Percentiles rank a stretch among this genome's conserved stretches.
phyloP scores from a whole-genome alignment of 1,284 basidiomycete species.

The Rhodotorula glutinis region DNA sequence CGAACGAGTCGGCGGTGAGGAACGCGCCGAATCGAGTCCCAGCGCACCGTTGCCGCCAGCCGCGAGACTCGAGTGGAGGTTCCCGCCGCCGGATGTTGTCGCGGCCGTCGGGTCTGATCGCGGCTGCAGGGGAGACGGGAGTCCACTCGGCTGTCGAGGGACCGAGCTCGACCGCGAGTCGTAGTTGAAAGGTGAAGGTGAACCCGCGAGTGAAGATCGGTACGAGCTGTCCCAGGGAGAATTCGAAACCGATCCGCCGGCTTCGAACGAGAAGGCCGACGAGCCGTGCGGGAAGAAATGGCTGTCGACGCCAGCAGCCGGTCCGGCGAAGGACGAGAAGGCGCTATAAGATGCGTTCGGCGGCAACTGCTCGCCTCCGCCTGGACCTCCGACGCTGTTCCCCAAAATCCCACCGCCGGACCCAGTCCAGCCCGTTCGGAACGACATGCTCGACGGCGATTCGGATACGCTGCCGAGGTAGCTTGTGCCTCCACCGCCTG shows the following conservation, averaged over 20 bases:
- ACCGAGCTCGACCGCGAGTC: neutral
- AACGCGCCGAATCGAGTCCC: neutral
- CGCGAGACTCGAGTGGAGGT: neutral
- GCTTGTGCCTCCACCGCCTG: neutral
- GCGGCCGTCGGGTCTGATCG: neutral
- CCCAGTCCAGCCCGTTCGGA: neutral
- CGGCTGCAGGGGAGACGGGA: slow-evolving; percentile 1
- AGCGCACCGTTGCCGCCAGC: neutral
- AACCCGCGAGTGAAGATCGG: slow-evolving; percentile 10
- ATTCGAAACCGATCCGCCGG: neutral
- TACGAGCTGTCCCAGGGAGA: slow-evolving; percentile 19
- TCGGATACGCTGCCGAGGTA: neutral
- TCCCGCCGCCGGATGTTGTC: neutral
- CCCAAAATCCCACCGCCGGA: neutral
- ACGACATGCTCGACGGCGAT: slow-evolving; percentile 4
- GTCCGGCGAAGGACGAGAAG: slow-evolving; percentile 12
- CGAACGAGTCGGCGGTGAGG: neutral
- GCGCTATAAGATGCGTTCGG: slow-evolving; percentile 19
- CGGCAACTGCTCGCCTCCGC: slow-evolving; percentile 14
- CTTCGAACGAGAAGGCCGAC: slow-evolving; percentile 37
- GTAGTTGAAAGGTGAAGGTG: slow-evolving; percentile 9
- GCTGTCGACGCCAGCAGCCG: slow-evolving; percentile 4
- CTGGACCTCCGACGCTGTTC: neutral
- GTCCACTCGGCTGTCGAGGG: slow-evolving; percentile 5
- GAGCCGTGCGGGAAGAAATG: slow-evolving; percentile 34